Evolutionary conservation across 768 basidiomycete species (phyloP), one percentile per base, ranked within the genome.

Genomic region (Termitomyces sp.): DNA sequence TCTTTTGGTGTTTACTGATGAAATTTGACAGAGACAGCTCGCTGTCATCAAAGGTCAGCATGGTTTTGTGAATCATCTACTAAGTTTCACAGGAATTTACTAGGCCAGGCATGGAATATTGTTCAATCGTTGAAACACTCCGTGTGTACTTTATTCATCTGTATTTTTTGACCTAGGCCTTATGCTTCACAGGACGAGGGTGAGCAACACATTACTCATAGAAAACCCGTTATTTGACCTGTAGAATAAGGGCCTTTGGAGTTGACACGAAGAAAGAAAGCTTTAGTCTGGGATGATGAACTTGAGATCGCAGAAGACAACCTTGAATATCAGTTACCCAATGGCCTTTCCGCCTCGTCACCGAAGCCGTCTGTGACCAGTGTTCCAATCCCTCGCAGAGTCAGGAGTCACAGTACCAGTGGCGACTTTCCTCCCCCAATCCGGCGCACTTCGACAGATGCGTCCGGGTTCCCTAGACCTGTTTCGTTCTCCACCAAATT

Each of bases 31-130:
- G 88, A 79, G 88, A 61, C 94, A 96, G 79, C 73, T 95, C 57
- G 88, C 92, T n/a, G 92, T 96, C 5, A 88, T 96, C 60, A 95
- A 95, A 74, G 93, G 81, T 75, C 28, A 56, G 52, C 16, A 30
- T 47, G 18, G 28, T 9, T 26, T 18, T 43, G n/a, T 62, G 14
- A 38, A 13, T 38, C 7, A 18, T 16, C 28, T 28, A n/a, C 20
- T 10, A 12, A 26, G 26, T 33, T 54, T 59, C 8, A 59, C 47
- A 50, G 14, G 20, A 14, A 18, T 26, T 41, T 23, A 14, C 41
- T 58, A 81, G 79, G 92, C 13, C 93, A 95, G 69, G 93, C 90
- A 44, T 93, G 88, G 83, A 94, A 95, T 65, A 88, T 95, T 40
- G 81, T 95, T 2, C 89, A 94, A 69, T 93, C 90, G 2, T 74